Evolutionary conservation across 345 rosid species (phyloP), one percentile per base, ranked within the genome.

Genomic region (Trapa bicornis): DNA sequence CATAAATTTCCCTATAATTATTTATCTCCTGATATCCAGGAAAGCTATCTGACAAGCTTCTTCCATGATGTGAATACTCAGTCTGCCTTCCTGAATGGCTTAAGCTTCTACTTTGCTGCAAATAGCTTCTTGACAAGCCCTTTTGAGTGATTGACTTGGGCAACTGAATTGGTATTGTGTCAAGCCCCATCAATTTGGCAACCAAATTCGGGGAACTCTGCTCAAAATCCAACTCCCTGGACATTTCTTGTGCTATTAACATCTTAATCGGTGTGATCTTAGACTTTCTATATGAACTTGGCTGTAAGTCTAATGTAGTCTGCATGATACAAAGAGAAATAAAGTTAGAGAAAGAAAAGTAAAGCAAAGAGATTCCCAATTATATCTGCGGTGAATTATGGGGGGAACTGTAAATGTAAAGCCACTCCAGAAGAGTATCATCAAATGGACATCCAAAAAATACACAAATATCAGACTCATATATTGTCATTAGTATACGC

Each of bases 161-260:
- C 69, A 78, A 86, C 75, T 76, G 80, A 70, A 68, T 79, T 4
- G 97, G 96, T 32, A 91, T 80, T 70, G 96, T 67, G 64, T 95
- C 99, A 56, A 95, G 93, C 62, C 99, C 97, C 99, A 95, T 95
- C 75, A 95, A 77, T 86, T 89, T 91, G 72, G 97, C 99, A 68
- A 95, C 88, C 72, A 95, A 75, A 78, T 89, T 91, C 41, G 96
- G 82, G 45, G 84, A 75, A 71, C 75, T 81, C 62, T 75, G 85
- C 65, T 76, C 83, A 71, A 77, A 73, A 65, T 82, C 86, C 17
- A 77, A 80, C 68, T 94, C 96, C 81, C 83, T 91, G 17, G 87
- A 84, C 96, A 91, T 82, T 79, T 91, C 96, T 72, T 80, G 86
- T 48, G 88, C 96, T 64, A 91, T 80, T 65, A 94, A 89, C 64